Evolutionary conservation across 1,139 yeast species (phyloP), one percentile per base, ranked within the genome.

Genomic region (Magnusiomyces ingens): DNA sequence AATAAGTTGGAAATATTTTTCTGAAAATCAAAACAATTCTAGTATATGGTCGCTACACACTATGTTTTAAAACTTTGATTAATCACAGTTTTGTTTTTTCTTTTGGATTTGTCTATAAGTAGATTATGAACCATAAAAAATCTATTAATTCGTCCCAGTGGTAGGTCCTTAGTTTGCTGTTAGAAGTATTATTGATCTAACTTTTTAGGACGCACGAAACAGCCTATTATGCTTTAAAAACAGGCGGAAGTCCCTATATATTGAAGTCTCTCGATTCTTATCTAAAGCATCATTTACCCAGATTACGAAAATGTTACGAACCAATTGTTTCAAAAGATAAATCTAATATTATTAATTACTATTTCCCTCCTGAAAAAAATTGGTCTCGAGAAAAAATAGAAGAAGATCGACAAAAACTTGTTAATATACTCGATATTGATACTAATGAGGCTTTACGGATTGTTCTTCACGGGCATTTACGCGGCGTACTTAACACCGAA

Each of bases 171-270:
- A 3, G n/a, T 32, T 19, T 8, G 8, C 12, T 5, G 2, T 1
- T 41, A 11, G 36, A 2, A 1, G 18, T 15, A 35, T 41, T 26
- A 22, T 37, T 50, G 17, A 48, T 40, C 37, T 41, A 43, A 2
- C 40, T 21, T 32, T 37, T 22, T 41, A 60, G 63, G 62, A 61
- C 66, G n/a, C 62, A 58, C 52, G 65, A 63, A 56, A 62, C 66
- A n/a, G 66, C 66, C 12, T 62, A 59, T 51, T 57, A 59, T 51
- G 60, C 59, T 19, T 51, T 63, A 42, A 46, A 53, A 38, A 48
- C 56, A 15, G 52, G 58, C 35, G 56, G 56, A 13, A 49, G 56
- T 22, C 51, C 57, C n/a, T 59, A 57, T 48, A 52, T 60, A 8
- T 32, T 63, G 49, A 52, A 52, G 45, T 58, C 62, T 22, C 56